These are phyloP conservation scores for Colletotrichum tamarilloi DNA, from an alignment of 2,329 filamentous ascomycete species.

Conservation along the genomic window DNA sequence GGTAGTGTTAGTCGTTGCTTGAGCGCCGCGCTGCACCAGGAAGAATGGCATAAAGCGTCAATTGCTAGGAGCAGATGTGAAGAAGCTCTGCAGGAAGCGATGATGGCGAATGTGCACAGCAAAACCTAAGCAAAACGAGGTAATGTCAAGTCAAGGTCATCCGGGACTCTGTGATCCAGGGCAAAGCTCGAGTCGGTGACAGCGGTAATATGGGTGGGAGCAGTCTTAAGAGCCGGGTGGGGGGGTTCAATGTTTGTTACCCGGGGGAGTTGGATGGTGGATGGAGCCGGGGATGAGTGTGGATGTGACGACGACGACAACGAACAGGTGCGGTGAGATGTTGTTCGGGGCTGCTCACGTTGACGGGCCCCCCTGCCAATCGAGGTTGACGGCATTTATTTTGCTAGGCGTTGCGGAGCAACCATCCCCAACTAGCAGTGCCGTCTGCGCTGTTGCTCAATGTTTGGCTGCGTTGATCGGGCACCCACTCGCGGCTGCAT, in stretches of 20 bases:
- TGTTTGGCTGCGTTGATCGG: constrained; percentile 29
- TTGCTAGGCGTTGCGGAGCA: constrained; percentile 31
- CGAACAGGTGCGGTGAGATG: constrained; percentile 21
- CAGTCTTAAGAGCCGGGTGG: constrained; percentile 7
- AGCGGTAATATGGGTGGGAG: constrained; percentile 4
- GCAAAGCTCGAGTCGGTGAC: constrained; percentile 45
- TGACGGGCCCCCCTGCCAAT: constrained; percentile 22
- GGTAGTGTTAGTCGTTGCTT: not conserved
- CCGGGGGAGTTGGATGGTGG: not conserved
- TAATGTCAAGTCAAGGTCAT: constrained; percentile 36
- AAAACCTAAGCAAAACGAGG: constrained; percentile 4
- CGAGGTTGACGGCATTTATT: constrained; percentile 18
- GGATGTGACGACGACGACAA: constrained; percentile 7
- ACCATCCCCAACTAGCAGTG: not conserved
- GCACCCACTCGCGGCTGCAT: constrained; percentile 23
- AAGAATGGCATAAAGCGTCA: constrained; percentile 1
- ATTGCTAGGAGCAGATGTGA: not conserved
- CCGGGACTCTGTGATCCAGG: constrained; percentile 14
- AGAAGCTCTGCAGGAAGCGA: not conserved
- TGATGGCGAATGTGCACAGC: not conserved
- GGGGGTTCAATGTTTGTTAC: constrained; percentile 19
- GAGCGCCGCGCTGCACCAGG: not conserved
- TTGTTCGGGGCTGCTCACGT: constrained; percentile 12
- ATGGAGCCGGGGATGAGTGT: not conserved
- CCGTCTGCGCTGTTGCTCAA: not conserved